A percentile compares a stretch with the other conserved stretches of the same genome.
Evolutionary conservation across 306 rosid species (phyloP).

Genomic region (Dryas drummondii): DNA sequence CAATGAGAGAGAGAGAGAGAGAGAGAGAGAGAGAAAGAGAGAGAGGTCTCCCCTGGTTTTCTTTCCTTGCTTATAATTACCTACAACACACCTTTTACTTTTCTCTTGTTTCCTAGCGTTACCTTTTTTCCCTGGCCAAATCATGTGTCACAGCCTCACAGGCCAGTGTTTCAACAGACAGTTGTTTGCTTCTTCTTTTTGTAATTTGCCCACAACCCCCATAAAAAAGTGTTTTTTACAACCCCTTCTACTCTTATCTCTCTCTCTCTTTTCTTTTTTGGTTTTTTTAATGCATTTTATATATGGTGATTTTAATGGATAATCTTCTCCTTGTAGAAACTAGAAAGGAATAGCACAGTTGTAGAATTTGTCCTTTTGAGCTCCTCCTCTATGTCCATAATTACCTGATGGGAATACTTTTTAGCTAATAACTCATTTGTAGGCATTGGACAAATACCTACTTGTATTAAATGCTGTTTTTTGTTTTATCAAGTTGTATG

Average conservation of each 20-base stretch:
- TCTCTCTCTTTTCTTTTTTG: constrained; percentile 1
- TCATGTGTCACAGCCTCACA: constrained; percentile 58
- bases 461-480: constrained; percentile 17
- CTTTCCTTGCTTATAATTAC: constrained; percentile 40
- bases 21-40: constrained; percentile 23
- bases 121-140: constrained; percentile 56
- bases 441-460: constrained; percentile 21
- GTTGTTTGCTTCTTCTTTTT: constrained; percentile 40
- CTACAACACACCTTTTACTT: constrained; percentile 43
- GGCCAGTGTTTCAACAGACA: constrained; percentile 38
- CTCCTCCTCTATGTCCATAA: not conserved
- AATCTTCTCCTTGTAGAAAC: not conserved
- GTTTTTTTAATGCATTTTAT: not conserved
- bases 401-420: not conserved
- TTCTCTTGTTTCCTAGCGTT: constrained; percentile 34
- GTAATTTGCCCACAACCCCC: constrained; percentile 35
- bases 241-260: not conserved
- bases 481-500: constrained; percentile 4
- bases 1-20: constrained; percentile 17
- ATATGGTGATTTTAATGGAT: not conserved
- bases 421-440: not conserved
- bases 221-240: not conserved
- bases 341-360: constrained; percentile 16
- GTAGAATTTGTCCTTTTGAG: constrained; percentile 18
- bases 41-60: constrained; percentile 20